These are phyloP conservation scores for Kuraishia ogatae DNA, from an alignment of 805 yeast species.

Conservation along the genomic window DNA sequence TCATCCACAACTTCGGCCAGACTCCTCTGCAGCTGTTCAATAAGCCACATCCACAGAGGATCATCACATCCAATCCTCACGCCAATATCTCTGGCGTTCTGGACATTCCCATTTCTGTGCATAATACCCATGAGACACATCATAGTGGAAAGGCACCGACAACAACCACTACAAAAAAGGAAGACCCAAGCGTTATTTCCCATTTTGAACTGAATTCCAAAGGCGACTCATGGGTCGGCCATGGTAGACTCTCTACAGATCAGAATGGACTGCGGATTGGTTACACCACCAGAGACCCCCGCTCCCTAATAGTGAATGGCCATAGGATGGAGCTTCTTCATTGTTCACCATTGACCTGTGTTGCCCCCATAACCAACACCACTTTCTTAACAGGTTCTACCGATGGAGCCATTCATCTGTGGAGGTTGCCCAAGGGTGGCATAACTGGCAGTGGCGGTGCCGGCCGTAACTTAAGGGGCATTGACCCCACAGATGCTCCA, in stretches of 20 bases:
- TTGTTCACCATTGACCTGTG: conserved; percentile 25
- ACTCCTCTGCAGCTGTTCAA: conserved; percentile 71
- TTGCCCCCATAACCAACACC: conserved; percentile 32
- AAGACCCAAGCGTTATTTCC: conserved; percentile 24
- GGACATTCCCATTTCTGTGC: conserved; percentile 27
- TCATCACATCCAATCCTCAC: conserved; percentile 26
- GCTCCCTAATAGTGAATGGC: conserved; percentile 27
- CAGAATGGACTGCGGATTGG: neutral
- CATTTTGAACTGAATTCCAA: conserved; percentile 35
- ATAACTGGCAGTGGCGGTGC: neutral
- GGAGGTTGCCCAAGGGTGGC: conserved; percentile 34
- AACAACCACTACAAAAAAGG: neutral
- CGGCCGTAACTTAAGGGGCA: neutral
- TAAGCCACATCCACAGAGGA: conserved; percentile 54
- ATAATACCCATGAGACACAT: conserved; percentile 28
- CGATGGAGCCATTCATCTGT: conserved; percentile 53
- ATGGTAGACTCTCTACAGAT: conserved; percentile 11
- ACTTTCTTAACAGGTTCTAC: conserved; percentile 40
- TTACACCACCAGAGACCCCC: neutral
- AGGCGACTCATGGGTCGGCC: conserved; percentile 41
- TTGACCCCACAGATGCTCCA: neutral
- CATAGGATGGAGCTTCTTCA: conserved; percentile 34
- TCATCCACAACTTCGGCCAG: conserved; percentile 88
- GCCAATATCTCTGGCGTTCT: conserved; percentile 22
- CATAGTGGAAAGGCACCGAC: neutral